Base-by-base conservation (phyloP, 352 stramenopile genomes). In the Globisporangium sylvaticum region DNA sequence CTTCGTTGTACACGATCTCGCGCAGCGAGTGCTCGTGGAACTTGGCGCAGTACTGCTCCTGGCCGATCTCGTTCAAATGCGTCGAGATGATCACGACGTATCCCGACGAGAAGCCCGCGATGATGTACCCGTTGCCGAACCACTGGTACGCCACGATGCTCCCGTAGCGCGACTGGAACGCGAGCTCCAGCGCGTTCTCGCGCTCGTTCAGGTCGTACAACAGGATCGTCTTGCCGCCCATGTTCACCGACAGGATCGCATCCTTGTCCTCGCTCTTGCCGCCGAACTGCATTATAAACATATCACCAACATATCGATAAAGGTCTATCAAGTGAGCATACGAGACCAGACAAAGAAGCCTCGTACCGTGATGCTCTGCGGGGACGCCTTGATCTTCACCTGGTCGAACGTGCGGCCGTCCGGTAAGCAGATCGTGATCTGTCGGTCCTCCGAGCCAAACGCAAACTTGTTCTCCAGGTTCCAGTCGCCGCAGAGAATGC, bases 71-170 rank as follows among this genome's bases (percentile, higher is more conserved):
- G 63, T 93, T 95, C 61, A 91, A 48, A 63, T 91, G 80, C 1
- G 92, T 97, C 5, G 90, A 97, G 58, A 98, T 95, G 65, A 96
- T 90, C 61, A 97, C 84, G 46, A 98, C 80, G 66, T 94, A 97
- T 6, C 93, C 93, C 7, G 81, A 91, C 20, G 84, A 94, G 69
- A 98, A 98, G 3, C 90, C 94, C 1, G 94, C 82, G 52, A 97
- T 85, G 64, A 98, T 86, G 69, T 94, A 94, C 18, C 85, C 84
- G 55, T 96, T 92, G 32, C 87, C 89, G 66, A 97, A 97, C 90
- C 89, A 97, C 62, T 89, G 67, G 66, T 97, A 96, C 57, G 79
- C 72, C 52, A 97, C 82, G 65, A 98, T 92, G 68, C 78, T 92
- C 42, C 90, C 93, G 68, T 97, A 97, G 64, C 86, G 81, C 29